phyloP scores from a whole-genome alignment of 2,329 filamentous ascomycete species.

The Colletotrichum sojae region DNA sequence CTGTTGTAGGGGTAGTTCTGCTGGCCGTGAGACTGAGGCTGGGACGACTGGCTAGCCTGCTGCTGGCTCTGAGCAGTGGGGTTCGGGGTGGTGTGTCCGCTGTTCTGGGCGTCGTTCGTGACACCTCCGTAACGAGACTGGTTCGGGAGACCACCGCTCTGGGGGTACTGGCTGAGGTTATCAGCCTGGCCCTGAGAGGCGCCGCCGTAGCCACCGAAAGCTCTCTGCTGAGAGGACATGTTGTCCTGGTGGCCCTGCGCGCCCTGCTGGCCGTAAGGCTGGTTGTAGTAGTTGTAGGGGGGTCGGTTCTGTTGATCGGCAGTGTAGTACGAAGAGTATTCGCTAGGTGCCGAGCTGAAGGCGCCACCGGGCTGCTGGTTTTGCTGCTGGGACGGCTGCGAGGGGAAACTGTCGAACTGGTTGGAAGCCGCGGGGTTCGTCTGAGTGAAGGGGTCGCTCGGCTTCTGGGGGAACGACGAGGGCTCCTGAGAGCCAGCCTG shows the following conservation, averaged over 20 bases:
- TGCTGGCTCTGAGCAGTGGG: conserved; percentile 73
- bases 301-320: conserved; percentile 80
- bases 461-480: conserved; percentile 78
- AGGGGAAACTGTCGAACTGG: conserved; percentile 74
- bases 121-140: conserved; percentile 72
- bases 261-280: conserved; percentile 70
- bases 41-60: conserved; percentile 57
- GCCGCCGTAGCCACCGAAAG: conserved; percentile 82
- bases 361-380: conserved; percentile 73
- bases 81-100: conserved; percentile 92
- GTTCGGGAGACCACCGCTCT: conserved; percentile 74
- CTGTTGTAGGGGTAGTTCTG: conserved; percentile 66
- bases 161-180: conserved; percentile 79
- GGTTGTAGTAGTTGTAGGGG: conserved; percentile 82
- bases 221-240: conserved; percentile 78
- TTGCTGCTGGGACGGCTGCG: conserved; percentile 62
- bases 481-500: conserved; percentile 74
- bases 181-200: conserved; percentile 69
- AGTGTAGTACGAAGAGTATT: conserved; percentile 90
- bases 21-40: conserved; percentile 62
- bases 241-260: conserved; percentile 81
- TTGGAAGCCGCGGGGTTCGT: conserved; percentile 67
- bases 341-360: conserved; percentile 81
- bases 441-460: conserved; percentile 89
- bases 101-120: conserved; percentile 81